Conservation (phyloP, 2,329 filamentous ascomycete genomes). For the Aspergillus awamori region DNA sequence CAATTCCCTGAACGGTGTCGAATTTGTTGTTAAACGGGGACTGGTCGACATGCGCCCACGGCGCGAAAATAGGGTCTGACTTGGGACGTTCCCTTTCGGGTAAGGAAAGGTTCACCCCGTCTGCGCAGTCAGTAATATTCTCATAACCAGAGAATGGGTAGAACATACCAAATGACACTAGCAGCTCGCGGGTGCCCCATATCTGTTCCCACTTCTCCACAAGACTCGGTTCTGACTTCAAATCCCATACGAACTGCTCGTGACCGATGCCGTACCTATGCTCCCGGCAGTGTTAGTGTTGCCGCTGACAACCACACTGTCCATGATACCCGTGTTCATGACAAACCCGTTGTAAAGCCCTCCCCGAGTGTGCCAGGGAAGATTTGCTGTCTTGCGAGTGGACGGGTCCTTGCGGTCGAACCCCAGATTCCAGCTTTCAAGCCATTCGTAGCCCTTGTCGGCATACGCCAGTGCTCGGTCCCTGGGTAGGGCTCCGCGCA, state of each 20-base stretch:
- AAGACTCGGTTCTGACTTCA: background rate
- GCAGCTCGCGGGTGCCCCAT: background rate
- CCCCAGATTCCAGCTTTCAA: background rate
- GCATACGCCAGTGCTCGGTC: background rate
- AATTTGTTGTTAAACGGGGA: background rate
- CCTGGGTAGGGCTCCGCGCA: background rate
- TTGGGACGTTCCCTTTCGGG: background rate
- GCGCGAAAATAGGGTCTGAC: background rate
- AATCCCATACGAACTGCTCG: constrained; percentile 3
- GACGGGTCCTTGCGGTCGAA: constrained; percentile 1
- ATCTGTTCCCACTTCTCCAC: background rate
- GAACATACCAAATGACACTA: background rate
- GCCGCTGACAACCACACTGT: background rate
- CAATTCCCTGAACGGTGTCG: background rate
- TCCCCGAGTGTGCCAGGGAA: background rate
- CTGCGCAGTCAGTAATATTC: background rate
- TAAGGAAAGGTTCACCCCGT: background rate
- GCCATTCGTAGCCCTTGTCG: background rate
- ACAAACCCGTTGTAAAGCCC: background rate
- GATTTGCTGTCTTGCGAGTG: background rate
- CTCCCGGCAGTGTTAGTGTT: background rate
- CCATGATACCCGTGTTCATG: background rate
- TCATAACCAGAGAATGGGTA: too few relatives aligned
- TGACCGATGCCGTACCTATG: background rate
- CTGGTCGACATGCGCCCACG: constrained; percentile 1